These are phyloP conservation scores for Scalesia atractyloides DNA, from an alignment of 129 eudicot species.

Conservation along the genomic window DNA sequence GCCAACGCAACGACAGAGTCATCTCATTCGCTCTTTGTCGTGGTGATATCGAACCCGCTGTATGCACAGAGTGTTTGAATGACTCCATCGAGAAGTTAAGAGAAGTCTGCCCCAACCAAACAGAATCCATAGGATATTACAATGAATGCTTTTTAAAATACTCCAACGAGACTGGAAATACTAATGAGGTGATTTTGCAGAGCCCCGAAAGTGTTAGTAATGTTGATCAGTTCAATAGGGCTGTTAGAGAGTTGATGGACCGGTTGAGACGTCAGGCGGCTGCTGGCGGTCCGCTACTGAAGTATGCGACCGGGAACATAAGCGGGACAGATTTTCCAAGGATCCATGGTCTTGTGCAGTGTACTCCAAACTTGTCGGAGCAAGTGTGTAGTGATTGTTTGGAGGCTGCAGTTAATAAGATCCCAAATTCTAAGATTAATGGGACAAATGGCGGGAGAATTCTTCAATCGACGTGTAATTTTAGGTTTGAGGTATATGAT, in stretches of 20 bases:
- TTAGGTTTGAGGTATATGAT: not conserved
- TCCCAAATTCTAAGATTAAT: not conserved
- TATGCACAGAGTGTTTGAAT: not conserved
- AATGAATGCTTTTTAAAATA: not conserved
- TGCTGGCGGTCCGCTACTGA: not conserved
- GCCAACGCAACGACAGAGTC: not conserved
- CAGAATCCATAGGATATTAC: not conserved
- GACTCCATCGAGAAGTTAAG: not conserved
- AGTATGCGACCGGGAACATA: slow-evolving; percentile 1
- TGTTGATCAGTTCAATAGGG: not conserved
- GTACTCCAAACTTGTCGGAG: not conserved
- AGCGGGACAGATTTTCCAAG: not conserved
- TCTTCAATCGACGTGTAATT: slow-evolving; percentile 13
- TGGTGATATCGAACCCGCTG: not conserved
- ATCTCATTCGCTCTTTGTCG: slow-evolving; percentile 7
- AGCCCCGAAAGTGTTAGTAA: not conserved
- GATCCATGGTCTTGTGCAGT: slow-evolving; percentile 6
- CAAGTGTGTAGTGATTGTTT: slow-evolving; percentile 4
- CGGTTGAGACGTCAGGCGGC: not conserved
- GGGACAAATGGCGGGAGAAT: slow-evolving; percentile 8
- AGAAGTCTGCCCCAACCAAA: not conserved
- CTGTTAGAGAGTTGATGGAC: slow-evolving; percentile 2
- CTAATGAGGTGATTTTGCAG: not conserved
- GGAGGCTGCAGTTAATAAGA: not conserved
- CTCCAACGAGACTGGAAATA: not conserved